A percentile compares a stretch with the other conserved stretches of the same genome.
These are phyloP conservation scores for Amyloporia xantha DNA, from an alignment of 768 basidiomycete genomes.

Conservation along the genomic window DNA sequence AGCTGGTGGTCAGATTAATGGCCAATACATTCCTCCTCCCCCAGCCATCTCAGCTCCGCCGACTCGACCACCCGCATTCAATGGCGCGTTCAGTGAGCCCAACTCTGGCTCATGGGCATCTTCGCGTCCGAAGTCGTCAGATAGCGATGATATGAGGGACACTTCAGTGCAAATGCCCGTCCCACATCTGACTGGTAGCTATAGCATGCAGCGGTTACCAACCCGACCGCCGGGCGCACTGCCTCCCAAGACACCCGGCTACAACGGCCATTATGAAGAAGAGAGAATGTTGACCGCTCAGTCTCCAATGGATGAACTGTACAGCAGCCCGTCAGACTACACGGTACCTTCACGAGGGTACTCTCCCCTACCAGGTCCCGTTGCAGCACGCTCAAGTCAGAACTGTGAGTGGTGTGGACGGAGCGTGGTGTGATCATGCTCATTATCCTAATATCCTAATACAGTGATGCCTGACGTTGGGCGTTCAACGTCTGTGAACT, in stretches of 20 bases:
- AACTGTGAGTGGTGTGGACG: conserved; percentile 8
- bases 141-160: conserved; percentile 6
- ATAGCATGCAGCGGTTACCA: conserved; percentile 13
- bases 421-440: neutral
- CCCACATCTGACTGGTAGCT: conserved; percentile 11
- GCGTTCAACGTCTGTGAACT: conserved; percentile 12
- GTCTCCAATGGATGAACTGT: conserved; percentile 18
- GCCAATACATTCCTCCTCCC: conserved; percentile 4
- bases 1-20: conserved; percentile 8
- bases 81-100: conserved; percentile 17
- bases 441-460: no score
- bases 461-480: conserved; percentile 8
- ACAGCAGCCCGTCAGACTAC: conserved; percentile 11
- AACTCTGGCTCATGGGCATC: conserved; percentile 7
- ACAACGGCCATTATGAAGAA: conserved; percentile 11
- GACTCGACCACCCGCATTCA: conserved; percentile 9
- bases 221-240: conserved; percentile 22
- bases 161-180: conserved; percentile 17
- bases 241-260: conserved; percentile 23
- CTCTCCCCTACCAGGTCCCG: conserved; percentile 4
- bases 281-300: conserved; percentile 17
- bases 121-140: conserved; percentile 13
- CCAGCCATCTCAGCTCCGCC: conserved; percentile 9
- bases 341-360: conserved; percentile 12
- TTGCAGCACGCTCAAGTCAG: conserved; percentile 4